A percentile compares a stretch with the other conserved stretches of the same genome.
Conservation (phyloP, 1,139 yeast species). For the Saccharomycopsis hybrid region DNA sequence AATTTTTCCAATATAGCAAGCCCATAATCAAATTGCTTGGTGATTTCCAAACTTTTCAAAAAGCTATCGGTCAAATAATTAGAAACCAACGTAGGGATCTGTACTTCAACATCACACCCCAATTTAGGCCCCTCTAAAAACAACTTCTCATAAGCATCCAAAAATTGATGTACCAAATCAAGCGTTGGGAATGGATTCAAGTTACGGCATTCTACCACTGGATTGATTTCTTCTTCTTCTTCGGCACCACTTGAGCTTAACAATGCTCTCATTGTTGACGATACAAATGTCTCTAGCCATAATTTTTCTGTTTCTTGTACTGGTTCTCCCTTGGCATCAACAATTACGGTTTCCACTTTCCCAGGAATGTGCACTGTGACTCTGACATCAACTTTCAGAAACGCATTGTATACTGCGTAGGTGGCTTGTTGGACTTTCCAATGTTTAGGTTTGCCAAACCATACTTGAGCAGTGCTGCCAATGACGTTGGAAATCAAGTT, state of each 20-base stretch:
- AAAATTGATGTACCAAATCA: conserved; percentile 49
- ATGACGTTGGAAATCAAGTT: conserved; percentile 67
- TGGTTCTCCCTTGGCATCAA: conserved; percentile 47
- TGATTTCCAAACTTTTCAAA: conserved; percentile 59
- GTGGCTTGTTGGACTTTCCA: conserved; percentile 75
- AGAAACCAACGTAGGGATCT: conserved; percentile 56
- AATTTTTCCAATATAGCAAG: conserved; percentile 47
- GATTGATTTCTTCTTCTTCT: conserved; percentile 43
- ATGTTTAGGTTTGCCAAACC: conserved; percentile 69
- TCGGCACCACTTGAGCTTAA: conserved; percentile 65
- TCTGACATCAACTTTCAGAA: conserved; percentile 69
- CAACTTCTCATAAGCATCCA: conserved; percentile 63
- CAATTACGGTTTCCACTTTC: conserved; percentile 70
- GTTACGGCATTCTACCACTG: conserved; percentile 53
- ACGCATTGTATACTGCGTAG: conserved; percentile 65
- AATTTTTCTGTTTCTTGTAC: conserved; percentile 35
- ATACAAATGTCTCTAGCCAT: conserved; percentile 83
- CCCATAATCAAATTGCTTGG: conserved; percentile 64
- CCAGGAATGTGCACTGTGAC: conserved; percentile 74
- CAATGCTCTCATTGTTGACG: conserved; percentile 69
- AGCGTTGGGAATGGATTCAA: conserved; percentile 57
- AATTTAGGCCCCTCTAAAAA: conserved; percentile 51
- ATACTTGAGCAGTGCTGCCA: conserved; percentile 50
- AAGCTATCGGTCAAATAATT: conserved; percentile 84
- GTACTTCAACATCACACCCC: conserved; percentile 60